Evolutionary conservation across 148 eudicot genomes (phyloP), one percentile per base, ranked within the genome.

Genomic region (Vaccinium darrowii): DNA sequence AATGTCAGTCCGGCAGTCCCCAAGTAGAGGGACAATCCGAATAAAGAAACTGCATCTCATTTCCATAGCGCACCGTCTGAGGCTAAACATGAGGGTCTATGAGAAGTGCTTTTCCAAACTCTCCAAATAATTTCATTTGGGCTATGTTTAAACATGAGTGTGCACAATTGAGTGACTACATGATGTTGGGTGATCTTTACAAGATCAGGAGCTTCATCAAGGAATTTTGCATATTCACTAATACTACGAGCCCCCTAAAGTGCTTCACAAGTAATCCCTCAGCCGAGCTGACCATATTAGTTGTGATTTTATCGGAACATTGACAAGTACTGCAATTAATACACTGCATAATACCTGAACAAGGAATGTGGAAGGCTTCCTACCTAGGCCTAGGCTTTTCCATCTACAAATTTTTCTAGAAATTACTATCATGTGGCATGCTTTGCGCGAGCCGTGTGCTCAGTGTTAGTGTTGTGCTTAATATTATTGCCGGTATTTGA

Each of bases 251-350:
- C 95, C 76, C 93, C 95, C 87, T 97, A 96, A 86, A 94, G 91
- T 82, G 98, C 99, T 88, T 95, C 98, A 86, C 93, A 90, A 73
- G 96, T 94, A 85, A 94, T 74, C 65, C 99, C 98, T 91, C 95
- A 90, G 74, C 99, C 98, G 87, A 97, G 98, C 89, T 97, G 99
- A 89, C 98, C 98, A 87, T 81, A 91, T 88, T 97, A 98, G 88
- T 97, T 95, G 88, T 97, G 93, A 67, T 91, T 89, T 91, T 89
- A 84, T 82, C 85, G 88, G 47, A 89, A 81, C 82, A 84, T 84
- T 63, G 85, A 84, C 56, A 43, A 53, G 69, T 78, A n/a, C n/a
- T n/a, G 36, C 81, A 65, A 83, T 89, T 82, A 87, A 79, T 78
- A 81, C 25, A 76, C 11, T 21, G 23, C 54, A 53, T 56, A 72